Conservation (phyloP, 2,329 filamentous ascomycete species). For the Botryotinia narcissicola region DNA sequence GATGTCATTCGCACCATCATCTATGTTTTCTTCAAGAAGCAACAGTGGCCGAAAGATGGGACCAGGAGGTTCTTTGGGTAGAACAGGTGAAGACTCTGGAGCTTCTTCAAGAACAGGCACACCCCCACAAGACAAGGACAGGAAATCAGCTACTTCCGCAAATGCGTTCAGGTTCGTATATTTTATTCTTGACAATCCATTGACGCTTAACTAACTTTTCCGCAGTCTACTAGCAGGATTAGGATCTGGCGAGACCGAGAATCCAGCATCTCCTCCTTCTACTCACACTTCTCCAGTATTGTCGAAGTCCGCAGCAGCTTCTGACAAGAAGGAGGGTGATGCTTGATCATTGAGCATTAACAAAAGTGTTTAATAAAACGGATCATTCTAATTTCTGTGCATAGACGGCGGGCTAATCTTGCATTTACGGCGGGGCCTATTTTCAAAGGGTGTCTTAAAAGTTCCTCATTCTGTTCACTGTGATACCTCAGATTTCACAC, state of each 20-base stretch:
- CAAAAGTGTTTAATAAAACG: constrained; percentile 40
- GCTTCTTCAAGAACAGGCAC: constrained; percentile 88
- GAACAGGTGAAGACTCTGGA: constrained; percentile 79
- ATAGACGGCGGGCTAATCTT: constrained; percentile 46
- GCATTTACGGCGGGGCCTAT: constrained; percentile 45
- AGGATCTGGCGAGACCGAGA: constrained; percentile 51
- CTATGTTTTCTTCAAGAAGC: constrained; percentile 84
- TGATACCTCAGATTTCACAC: constrained; percentile 45
- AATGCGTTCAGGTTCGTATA: constrained; percentile 88
- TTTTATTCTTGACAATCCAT: not conserved
- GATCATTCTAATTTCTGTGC: constrained; percentile 45
- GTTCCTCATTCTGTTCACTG: constrained; percentile 43
- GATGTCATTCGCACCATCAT: constrained; percentile 71
- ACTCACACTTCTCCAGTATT: constrained; percentile 64
- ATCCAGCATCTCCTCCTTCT: constrained; percentile 68
- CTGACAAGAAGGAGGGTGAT: constrained; percentile 52
- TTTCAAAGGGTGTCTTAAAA: constrained; percentile 46
- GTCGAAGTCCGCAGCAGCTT: constrained; percentile 59
- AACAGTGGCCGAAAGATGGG: constrained; percentile 83
- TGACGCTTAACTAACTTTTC: constrained; percentile 32
- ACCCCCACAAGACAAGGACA: constrained; percentile 68
- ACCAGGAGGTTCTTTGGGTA: constrained; percentile 68
- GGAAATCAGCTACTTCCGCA: constrained; percentile 64
- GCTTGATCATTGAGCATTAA: constrained; percentile 37
- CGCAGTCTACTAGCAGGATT: constrained; percentile 53